phyloP scores from a whole-genome alignment of 1,284 basidiomycete genomes.

The Papiliotrema laurentii region DNA sequence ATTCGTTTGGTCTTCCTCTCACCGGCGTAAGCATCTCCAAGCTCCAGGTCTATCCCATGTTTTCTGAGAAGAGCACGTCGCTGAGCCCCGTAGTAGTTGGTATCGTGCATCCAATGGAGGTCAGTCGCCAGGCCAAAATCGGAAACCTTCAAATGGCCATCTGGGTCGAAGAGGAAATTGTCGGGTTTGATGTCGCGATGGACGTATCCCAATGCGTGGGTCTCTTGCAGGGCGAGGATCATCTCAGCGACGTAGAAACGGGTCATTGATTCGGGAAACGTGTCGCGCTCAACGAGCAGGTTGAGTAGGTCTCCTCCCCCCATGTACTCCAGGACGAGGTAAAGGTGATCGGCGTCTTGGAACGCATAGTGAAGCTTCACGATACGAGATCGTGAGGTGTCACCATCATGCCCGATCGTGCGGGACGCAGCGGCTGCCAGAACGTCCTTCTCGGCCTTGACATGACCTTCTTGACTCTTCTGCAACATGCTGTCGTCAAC shows the following conservation, averaged over 20 bases:
- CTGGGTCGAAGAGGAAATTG: slow-evolving; percentile 89
- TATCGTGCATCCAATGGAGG: slow-evolving; percentile 68
- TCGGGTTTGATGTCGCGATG: slow-evolving; percentile 96
- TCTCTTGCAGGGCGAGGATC: slow-evolving; percentile 91
- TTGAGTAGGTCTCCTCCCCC: slow-evolving; percentile 93
- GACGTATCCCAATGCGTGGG: slow-evolving; percentile 91
- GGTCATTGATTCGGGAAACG: slow-evolving; percentile 90
- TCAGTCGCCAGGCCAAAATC: slow-evolving; percentile 89
- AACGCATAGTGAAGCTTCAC: slow-evolving; percentile 81
- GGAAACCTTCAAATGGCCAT: slow-evolving; percentile 89
- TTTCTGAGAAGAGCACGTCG: slow-evolving; percentile 80
- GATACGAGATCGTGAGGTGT: slow-evolving; percentile 70
- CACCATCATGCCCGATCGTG: slow-evolving; percentile 58
- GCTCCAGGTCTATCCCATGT: slow-evolving; percentile 87
- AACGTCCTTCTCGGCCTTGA: slow-evolving; percentile 47
- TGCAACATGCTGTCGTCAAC: slow-evolving; percentile 69
- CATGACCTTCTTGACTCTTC: slow-evolving; percentile 87
- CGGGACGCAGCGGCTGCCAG: slow-evolving; percentile 37
- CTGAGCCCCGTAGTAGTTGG: slow-evolving; percentile 92
- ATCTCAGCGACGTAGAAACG: slow-evolving; percentile 97
- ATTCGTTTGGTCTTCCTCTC: slow-evolving; percentile 61
- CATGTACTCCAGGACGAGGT: slow-evolving; percentile 92
- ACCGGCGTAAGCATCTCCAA: slow-evolving; percentile 46
- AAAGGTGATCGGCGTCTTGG: slow-evolving; percentile 79
- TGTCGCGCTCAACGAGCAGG: slow-evolving; percentile 86